Percentiles rank a stretch among this genome's conserved stretches.
These are phyloP conservation scores for Cyclostephanos invisitatus DNA, from an alignment of 108 stramenopile genomes.

Conservation along the genomic window DNA sequence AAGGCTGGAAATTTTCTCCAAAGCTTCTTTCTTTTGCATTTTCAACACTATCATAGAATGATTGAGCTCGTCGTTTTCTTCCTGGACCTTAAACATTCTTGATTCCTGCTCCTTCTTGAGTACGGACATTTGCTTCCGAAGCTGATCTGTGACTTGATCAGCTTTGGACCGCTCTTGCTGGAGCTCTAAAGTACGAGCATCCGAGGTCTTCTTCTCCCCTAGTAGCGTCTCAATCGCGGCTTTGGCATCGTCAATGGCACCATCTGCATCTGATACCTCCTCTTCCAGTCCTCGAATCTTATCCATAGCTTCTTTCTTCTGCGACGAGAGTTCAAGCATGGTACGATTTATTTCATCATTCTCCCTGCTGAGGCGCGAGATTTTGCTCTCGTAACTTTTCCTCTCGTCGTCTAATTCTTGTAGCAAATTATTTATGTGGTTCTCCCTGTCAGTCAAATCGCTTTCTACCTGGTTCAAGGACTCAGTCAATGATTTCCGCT, in stretches of 20 bases:
- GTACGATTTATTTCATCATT: conserved; percentile 36
- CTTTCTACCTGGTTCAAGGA: conserved; percentile 30
- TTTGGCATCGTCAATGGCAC: conserved; percentile 51
- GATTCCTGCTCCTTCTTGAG: conserved; percentile 38
- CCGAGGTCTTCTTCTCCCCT: conserved; percentile 43
- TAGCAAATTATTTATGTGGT: conserved; percentile 22
- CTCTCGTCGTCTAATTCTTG: conserved; percentile 22
- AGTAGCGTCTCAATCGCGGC: conserved; percentile 46
- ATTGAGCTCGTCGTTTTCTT: conserved; percentile 36
- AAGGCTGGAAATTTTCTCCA: conserved; percentile 33
- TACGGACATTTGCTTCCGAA: conserved; percentile 36
- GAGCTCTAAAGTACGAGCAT: conserved; percentile 35
- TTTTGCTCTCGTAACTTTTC: conserved; percentile 30
- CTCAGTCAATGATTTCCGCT: conserved; percentile 39
- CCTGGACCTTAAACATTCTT: conserved; percentile 33
- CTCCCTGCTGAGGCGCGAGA: conserved; percentile 26
- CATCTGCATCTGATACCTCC: conserved; percentile 49
- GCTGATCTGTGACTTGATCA: conserved; percentile 34
- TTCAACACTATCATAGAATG: conserved; percentile 41
- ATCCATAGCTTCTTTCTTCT: conserved; percentile 48
- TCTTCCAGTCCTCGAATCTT: conserved; percentile 54
- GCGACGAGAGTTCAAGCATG: conserved; percentile 28
- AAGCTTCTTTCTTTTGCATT: conserved; percentile 49
- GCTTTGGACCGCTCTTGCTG: conserved; percentile 36
- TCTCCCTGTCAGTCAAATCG: conserved; percentile 31